These are phyloP conservation scores for Thalassiosira pacifica DNA, from an alignment of 352 stramenopile genomes.

Conservation along the genomic window DNA sequence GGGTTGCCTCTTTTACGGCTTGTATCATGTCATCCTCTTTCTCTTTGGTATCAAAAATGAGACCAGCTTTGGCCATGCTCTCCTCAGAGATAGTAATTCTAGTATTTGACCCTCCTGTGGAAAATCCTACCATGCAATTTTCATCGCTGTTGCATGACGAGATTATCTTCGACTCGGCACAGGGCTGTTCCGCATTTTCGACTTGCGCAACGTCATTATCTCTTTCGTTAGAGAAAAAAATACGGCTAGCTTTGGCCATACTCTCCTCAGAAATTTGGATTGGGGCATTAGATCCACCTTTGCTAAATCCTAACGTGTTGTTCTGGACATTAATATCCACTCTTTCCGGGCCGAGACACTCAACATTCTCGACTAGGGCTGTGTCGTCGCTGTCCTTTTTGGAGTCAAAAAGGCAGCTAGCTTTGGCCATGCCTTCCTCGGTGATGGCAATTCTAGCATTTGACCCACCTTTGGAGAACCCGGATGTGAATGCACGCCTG, in stretches of 20 bases:
- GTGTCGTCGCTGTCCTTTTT: neutral
- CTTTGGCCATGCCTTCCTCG: constrained; percentile 35
- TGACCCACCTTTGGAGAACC: constrained; percentile 29
- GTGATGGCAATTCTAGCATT: constrained; percentile 5
- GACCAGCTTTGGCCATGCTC: constrained; percentile 33
- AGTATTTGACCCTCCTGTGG: constrained; percentile 36
- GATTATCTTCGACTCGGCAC: neutral
- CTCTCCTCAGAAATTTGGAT: constrained; percentile 26
- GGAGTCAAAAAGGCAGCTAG: constrained; percentile 11
- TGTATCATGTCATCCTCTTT: constrained; percentile 2
- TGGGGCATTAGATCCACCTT: neutral
- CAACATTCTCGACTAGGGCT: neutral
- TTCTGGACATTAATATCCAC: no score
- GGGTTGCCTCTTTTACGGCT: neutral
- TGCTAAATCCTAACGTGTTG: no score
- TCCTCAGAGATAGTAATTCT: constrained; percentile 56
- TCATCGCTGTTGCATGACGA: neutral
- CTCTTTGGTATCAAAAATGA: constrained; percentile 1
- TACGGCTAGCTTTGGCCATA: constrained; percentile 3
- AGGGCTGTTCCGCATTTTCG: neutral
- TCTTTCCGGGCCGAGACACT: no score
- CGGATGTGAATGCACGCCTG: neutral
- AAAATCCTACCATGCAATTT: neutral
- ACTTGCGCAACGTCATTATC: neutral
- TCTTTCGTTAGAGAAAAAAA: neutral